These are phyloP conservation scores for Ustulina deusta DNA, from an alignment of 2,329 filamentous ascomycete genomes.

Conservation along the genomic window DNA sequence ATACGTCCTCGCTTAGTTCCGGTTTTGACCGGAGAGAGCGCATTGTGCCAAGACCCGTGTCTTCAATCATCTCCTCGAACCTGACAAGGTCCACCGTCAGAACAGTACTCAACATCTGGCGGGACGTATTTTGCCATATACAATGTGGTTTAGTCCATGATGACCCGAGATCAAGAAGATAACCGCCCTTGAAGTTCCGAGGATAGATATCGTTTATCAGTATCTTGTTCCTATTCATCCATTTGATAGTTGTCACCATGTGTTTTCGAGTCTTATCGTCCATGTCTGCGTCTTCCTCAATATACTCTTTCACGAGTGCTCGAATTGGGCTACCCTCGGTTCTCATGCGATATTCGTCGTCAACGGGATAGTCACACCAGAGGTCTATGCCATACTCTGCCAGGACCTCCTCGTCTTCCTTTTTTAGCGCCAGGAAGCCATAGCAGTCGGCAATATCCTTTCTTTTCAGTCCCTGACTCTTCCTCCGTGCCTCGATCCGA, in stretches of 20 bases:
- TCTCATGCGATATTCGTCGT: conserved; percentile 31
- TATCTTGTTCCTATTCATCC: conserved; percentile 28
- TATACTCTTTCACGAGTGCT: conserved; percentile 37
- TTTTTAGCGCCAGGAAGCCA: conserved; percentile 27
- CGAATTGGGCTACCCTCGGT: conserved; percentile 28
- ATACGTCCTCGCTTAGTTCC: no score
- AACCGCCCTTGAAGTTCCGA: conserved; percentile 25
- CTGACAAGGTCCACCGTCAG: neutral
- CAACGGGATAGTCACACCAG: conserved; percentile 21
- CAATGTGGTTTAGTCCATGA: conserved; percentile 37
- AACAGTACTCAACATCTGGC: neutral
- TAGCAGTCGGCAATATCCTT: conserved; percentile 27
- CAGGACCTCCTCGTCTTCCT: conserved; percentile 21
- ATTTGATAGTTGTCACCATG: conserved; percentile 24
- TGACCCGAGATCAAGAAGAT: conserved; percentile 31
- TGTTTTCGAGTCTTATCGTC: conserved; percentile 15
- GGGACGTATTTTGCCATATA: conserved; percentile 25
- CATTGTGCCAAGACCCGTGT: no score
- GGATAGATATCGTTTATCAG: conserved; percentile 21
- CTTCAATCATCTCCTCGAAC: conserved; percentile 12
- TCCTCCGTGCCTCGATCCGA: conserved; percentile 23
- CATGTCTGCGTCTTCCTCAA: conserved; percentile 26
- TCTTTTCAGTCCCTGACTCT: conserved; percentile 7
- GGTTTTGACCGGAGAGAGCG: no score
- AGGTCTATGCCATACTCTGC: conserved; percentile 25